Percentiles rank a stretch among this genome's conserved stretches.
Conservation (phyloP, 225 moss, liverwort and hornwort species). For the Bryoerythrophyllum caledonicum region DNA sequence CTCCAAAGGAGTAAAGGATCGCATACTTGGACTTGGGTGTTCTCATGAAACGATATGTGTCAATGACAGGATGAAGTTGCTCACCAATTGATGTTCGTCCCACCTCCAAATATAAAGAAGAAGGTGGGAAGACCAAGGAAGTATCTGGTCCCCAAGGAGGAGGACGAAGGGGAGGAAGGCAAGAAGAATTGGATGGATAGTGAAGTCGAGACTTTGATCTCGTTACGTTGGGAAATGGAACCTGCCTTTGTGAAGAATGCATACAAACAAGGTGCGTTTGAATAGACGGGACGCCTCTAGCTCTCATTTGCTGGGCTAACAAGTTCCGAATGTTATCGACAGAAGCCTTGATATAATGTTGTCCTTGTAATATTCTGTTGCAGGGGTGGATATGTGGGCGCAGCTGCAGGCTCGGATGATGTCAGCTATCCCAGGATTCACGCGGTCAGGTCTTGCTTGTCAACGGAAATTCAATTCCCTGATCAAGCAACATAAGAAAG, state of each 20-base stretch:
- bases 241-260: conserved; percentile 52
- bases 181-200: conserved; percentile 63
- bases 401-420: conserved; percentile 49
- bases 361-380: neutral
- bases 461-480: conserved; percentile 52
- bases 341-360: neutral
- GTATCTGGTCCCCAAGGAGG: conserved; percentile 32
- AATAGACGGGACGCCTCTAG: neutral
- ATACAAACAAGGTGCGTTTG: conserved; percentile 47
- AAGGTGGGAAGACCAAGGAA: conserved; percentile 48
- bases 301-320: neutral
- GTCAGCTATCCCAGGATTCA: conserved; percentile 42
- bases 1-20: neutral
- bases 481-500: conserved; percentile 61
- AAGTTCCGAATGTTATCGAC: neutral
- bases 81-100: conserved; percentile 22
- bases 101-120: conserved; percentile 26
- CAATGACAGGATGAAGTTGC: conserved; percentile 40
- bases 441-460: conserved; percentile 51
- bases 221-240: conserved; percentile 56
- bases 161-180: conserved; percentile 54
- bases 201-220: conserved; percentile 50
- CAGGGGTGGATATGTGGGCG: conserved; percentile 60
- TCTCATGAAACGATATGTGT: conserved; percentile 10
- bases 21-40: conserved; percentile 2